Base-by-base conservation (phyloP, 2,329 filamentous ascomycete genomes). In the Neonectria punicea region DNA sequence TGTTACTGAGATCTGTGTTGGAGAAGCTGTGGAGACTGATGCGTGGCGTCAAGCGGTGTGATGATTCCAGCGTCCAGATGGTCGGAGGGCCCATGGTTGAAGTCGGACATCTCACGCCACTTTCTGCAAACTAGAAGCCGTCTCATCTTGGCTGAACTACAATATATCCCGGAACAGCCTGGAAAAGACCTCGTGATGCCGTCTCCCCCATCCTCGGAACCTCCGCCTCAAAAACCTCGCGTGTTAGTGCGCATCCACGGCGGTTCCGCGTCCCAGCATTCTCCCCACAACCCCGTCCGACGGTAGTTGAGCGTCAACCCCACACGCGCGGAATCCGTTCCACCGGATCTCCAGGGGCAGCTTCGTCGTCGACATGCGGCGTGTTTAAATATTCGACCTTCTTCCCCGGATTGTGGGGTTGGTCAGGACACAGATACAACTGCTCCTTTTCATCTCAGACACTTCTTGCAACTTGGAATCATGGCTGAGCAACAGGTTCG, bases 11-110 rank as follows among this genome's bases (percentile, higher is more conserved):
- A 22, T 4, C 2, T 4, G 22, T 22, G 22, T 22, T 22, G 7
- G 62, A 54, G 28, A 70, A 69, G 6, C 50, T 59, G 50, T 70
- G 68, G 36, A 70, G 66, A 36, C 59, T 67, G 30, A 69, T 57
- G 20, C 67, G 43, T 3, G 67, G 55, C 5, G 68, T 67, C 18
- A 70, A 49, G 25, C 61, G 58, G 41, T 70, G 61, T n/a, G 66
- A 69, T 9, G 58, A 65, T 39, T 63, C 41, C 13, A 68, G 47
- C 8, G 53, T 61, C 58, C 43, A 55, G 43, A 16, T 14, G 43
- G 25, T 32, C 58, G 58, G 43, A 61, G 51, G 43, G 20, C 44
- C 58, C 58, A 61, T 61, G 18, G 47, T 20, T 53, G 11, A 39
- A 16, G 34, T 6, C 8, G 34, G 34, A 16, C 6, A 16, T 36